These are phyloP conservation scores for Adansonia digitata DNA, from an alignment of 345 rosid species.

Conservation along the genomic window DNA sequence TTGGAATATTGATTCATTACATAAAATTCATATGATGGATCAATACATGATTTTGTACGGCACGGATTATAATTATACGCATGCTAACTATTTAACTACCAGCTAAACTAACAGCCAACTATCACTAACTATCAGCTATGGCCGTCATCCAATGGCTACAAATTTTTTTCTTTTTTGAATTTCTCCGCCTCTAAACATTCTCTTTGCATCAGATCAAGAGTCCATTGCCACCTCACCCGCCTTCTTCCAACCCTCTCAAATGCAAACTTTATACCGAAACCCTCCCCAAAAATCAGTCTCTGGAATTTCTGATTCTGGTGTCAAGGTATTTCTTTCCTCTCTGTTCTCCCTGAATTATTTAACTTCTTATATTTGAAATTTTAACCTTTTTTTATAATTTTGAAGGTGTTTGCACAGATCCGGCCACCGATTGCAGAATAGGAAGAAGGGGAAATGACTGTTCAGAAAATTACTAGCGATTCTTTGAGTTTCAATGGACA, in stretches of 20 bases:
- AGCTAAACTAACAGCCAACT: no score
- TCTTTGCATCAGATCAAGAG: slow-evolving; percentile 55
- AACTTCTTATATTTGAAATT: not conserved
- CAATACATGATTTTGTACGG: no score
- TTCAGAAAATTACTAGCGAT: not conserved
- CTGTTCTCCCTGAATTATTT: not conserved
- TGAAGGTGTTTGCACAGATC: slow-evolving; percentile 84
- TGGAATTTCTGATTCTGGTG: slow-evolving; percentile 57
- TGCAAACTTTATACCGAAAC: slow-evolving; percentile 60
- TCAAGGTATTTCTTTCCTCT: slow-evolving; percentile 38
- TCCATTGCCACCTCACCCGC: slow-evolving; percentile 84
- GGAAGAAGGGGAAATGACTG: slow-evolving; percentile 22
- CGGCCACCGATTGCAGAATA: slow-evolving; percentile 73
- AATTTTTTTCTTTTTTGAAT: no score
- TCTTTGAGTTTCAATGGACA: not conserved
- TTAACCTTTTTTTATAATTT: not conserved
- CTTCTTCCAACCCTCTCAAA: slow-evolving; percentile 80
- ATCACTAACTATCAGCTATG: no score
- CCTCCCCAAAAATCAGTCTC: slow-evolving; percentile 31
- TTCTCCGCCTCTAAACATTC: no score
- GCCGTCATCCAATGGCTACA: no score
- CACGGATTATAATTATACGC: no score
- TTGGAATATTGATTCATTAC: no score
- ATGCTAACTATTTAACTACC: no score
- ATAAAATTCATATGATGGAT: no score